Base-by-base conservation (phyloP, 495 filamentous ascomycete species). In the Symbiotaphrina buchneri region DNA sequence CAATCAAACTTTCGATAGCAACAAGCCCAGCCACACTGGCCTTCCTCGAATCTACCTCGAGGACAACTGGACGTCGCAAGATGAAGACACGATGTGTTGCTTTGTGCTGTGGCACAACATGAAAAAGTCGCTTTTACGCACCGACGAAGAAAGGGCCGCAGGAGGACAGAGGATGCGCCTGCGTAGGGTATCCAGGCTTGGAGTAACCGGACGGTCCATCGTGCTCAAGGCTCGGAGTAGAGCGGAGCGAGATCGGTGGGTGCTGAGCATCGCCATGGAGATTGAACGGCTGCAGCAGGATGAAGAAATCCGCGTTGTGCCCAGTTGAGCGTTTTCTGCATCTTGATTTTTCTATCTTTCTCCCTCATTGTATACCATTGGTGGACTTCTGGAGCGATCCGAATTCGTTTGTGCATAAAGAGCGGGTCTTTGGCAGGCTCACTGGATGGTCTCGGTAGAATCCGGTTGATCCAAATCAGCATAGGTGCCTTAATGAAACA, bases 161-260 rank as follows among this genome's bases (percentile, higher is more conserved):
- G 38, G 20, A 13, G 24, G 15, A 5, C 13, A 21, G 23, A 13
- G 24, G 27, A 21, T 41, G 33, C 3, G 36, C 41, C 31, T 55
- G 57, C 23, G 54, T 59, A 32, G 29, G 35, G 67, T 71, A 3
- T 61, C 65, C 6, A 51, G 47, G 18, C 46, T 79, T 30, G 74
- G 74, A 3, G 56, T 59, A 16, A 59, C 64, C 30, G 74, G 74
- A 15, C 56, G 71, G 34, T 70, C 65, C 21, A 63, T 72, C 21
- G 73, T 81, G 10, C 80, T 81, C 40, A 74, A 71, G 46, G 61
- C 74, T 18, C 58, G 73, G 28, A 75, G 63, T 47, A 57, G 74
- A 15, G 58, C 73, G 10, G 74, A 80, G 46, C 68, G 74, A 36
- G 74, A 81, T 52, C 65, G 67, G 25, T 81, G 74, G 74, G 74